Conservation (phyloP, 148 eudicot species). For the Polygonum aviculare region DNA sequence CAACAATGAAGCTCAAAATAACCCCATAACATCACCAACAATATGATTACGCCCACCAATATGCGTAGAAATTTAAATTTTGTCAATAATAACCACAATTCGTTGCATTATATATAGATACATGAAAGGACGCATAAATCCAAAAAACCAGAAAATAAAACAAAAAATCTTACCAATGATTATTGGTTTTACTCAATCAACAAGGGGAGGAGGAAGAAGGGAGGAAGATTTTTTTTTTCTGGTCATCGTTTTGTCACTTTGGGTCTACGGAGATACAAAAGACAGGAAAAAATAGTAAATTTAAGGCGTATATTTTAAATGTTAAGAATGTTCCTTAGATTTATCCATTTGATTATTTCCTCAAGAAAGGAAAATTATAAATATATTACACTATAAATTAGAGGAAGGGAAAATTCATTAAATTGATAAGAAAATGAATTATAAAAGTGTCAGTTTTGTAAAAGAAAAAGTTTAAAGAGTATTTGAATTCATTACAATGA, state of each 20-base stretch:
- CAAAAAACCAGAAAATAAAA: background rate
- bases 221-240: background rate
- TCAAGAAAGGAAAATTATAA: background rate
- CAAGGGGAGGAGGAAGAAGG: background rate
- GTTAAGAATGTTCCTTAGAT: background rate
- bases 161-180: background rate
- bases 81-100: background rate
- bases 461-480: too few relatives aligned
- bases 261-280: background rate
- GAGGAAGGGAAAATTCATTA: background rate
- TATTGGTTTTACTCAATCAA: background rate
- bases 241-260: background rate
- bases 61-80: background rate
- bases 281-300: background rate
- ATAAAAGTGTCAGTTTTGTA: too few relatives aligned
- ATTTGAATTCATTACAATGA: too few relatives aligned
- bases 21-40: background rate
- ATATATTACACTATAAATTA: background rate
- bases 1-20: background rate
- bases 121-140: background rate
- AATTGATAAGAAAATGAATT: background rate
- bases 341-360: background rate
- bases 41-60: background rate
- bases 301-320: background rate
- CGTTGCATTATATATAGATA: background rate